Percentiles rank a stretch among this genome's conserved stretches.
These are phyloP conservation scores for Byssothecium circinans DNA, from an alignment of 2,329 filamentous ascomycete genomes.

Conservation along the genomic window DNA sequence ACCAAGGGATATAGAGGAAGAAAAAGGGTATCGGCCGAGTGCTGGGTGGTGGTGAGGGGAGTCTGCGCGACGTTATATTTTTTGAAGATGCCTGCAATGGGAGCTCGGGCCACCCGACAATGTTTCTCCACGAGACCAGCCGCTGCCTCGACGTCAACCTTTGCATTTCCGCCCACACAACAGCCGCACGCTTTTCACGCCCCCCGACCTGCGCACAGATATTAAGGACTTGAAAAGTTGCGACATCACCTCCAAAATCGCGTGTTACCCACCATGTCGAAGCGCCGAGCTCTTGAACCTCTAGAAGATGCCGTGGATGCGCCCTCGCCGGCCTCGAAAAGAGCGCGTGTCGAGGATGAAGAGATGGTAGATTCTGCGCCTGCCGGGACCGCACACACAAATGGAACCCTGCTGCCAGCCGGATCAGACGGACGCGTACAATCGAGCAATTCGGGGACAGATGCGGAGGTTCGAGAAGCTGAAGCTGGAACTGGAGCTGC, in stretches of 20 bases:
- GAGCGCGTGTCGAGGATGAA: slow-evolving; percentile 49
- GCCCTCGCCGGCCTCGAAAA: slow-evolving; percentile 53
- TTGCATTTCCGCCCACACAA: too few species aligned
- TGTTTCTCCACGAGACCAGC: neutral
- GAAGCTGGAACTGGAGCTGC: slow-evolving; percentile 39
- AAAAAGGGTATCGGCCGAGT: slow-evolving; percentile 35
- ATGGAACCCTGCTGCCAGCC: slow-evolving; percentile 36
- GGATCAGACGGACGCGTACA: slow-evolving; percentile 28
- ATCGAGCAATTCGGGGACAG: slow-evolving; percentile 40
- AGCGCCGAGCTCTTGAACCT: slow-evolving; percentile 50
- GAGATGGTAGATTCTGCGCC: slow-evolving; percentile 36
- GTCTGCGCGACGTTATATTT: slow-evolving; percentile 17
- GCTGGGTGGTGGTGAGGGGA: slow-evolving; percentile 28
- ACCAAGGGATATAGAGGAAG: slow-evolving; percentile 22
- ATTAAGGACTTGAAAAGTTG: too few species aligned
- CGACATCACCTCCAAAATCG: too few species aligned
- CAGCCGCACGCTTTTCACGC: too few species aligned
- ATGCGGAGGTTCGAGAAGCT: slow-evolving; percentile 40
- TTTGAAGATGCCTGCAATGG: slow-evolving; percentile 24
- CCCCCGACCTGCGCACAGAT: too few species aligned
- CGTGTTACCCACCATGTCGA: slow-evolving; percentile 51
- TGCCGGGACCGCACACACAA: slow-evolving; percentile 25
- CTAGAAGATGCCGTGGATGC: slow-evolving; percentile 45
- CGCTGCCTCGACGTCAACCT: slow-evolving; percentile 19
- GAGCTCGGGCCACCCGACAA: slow-evolving; percentile 15